Evolutionary conservation across 2,329 filamentous ascomycete genomes (phyloP), one percentile per base, ranked within the genome.

Genomic region (Trichoderma atroviride): DNA sequence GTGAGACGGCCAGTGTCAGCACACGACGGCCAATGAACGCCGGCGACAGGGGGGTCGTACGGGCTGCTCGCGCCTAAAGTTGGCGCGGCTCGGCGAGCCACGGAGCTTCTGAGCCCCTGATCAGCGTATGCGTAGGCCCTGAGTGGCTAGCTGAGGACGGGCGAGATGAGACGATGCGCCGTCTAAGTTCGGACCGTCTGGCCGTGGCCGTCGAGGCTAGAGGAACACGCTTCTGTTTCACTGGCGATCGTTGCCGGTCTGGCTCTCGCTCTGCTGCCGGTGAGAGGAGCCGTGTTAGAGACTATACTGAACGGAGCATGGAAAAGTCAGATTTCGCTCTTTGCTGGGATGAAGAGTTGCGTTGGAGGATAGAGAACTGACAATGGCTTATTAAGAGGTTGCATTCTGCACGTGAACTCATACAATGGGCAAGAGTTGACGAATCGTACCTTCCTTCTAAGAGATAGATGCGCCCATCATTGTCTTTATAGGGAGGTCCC

Each of bases 1-100:
- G 56, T 70, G 69, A 70, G 63, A 70, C 69, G 33, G 58, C 40
- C 57, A 40, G 64, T 31, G 60, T 69, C 52, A 29, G 37, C 16
- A 40, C 66, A 19, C 43, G 16, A 27, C 13, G 37, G 62, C 69
- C 69, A 70, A 70, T 68, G 19, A 62, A 22, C 13, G 6, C n/a
- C n/a, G 13, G 58, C 16, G 10, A 50, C 52, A 19, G 50, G 58
- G 40, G 62, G 50, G 33, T 55, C 31, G 19, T 16, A 55, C 40
- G 29, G 43, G 61, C 50, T 53, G 24, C 61, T 37, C 22, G 47
- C 53, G 55, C 61, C 43, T 65, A 52, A 22, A 35, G 62, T 56
- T 65, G 22, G 62, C 50, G 62, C 50, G 19, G 52, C 47, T 29
- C 24, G 22, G 61, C 43, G n/a, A 47, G 43, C 43, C 19, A 47